Base-by-base conservation (phyloP, 208 protist genomes). In the Trypanosomatidae sp. region DNA sequence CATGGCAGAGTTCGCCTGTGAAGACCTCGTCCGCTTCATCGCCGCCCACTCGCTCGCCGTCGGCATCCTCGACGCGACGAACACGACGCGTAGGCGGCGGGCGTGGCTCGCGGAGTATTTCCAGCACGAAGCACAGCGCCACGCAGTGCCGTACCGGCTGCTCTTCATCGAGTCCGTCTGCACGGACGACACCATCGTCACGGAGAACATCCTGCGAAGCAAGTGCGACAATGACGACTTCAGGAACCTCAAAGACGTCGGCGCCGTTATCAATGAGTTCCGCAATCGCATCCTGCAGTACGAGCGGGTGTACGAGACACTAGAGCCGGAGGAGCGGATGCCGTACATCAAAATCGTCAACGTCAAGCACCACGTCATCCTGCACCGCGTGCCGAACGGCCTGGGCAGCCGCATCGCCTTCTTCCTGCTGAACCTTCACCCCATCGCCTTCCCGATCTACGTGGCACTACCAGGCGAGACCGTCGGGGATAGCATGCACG, bases 141-240 rank as follows among this genome's bases (percentile, higher is more conserved):
- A 68, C 13, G 68, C 75, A 43, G 64, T 92, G 66, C 74, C 83
- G n/a, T 94, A 85, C 75, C 88, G 90, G 4, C 64, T 96, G 28
- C 83, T 98, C n/a, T 98, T 96, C 74, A 95, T 97, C 74, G 94
- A 98, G 78, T 97, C 92, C 30, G 89, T 98, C 62, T 98, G 94
- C 78, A 95, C 91, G 36, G 92, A 98, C 70, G 83, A 93, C 58
- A 83, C 78, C 3, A 91, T 98, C 77, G 88, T 98, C 65, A 95
- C 82, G 56, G 89, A 95, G 78, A 97, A 95, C 76, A 95, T 97
- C 66, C 74, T 97, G 22, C 88, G 89, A 46, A 88, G 86, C 71
- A 97, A 97, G 79, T 95, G 83, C 68, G 85, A 91, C 69, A 97
- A 97, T 71, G 93, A 94, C 69, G 93, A 97, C 81, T 97, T 97